Conservation (phyloP, 805 yeast species). For the Candida odintsovae region DNA sequence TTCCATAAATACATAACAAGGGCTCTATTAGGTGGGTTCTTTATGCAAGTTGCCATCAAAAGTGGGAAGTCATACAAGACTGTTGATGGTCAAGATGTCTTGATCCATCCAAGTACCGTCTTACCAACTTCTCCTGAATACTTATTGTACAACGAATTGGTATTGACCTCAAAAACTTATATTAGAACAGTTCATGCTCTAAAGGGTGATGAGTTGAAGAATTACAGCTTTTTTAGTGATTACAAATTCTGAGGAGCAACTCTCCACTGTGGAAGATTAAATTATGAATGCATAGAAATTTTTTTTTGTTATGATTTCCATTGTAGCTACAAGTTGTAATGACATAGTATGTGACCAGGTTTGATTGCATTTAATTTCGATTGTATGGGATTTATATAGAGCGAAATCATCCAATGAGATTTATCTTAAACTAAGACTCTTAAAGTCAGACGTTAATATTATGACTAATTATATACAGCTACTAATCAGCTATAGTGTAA, state of each 20-base stretch:
- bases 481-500: no score
- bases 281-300: background rate
- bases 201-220: slow-evolving; percentile 67
- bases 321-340: no score
- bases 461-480: no score
- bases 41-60: slow-evolving; percentile 97
- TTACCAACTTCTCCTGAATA: slow-evolving; percentile 86
- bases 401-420: no score
- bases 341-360: no score
- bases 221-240: slow-evolving; percentile 25
- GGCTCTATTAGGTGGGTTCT: slow-evolving; percentile 88
- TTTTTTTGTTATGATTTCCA: background rate
- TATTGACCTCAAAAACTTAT: slow-evolving; percentile 86
- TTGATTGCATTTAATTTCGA: no score
- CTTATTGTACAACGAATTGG: slow-evolving; percentile 94
- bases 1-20: slow-evolving; percentile 78
- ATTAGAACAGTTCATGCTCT: slow-evolving; percentile 90
- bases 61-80: slow-evolving; percentile 87
- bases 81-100: slow-evolving; percentile 92
- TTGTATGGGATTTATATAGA: no score
- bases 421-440: no score
- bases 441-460: no score
- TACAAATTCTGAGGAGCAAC: slow-evolving; percentile 18
- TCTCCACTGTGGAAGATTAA: background rate
- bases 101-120: slow-evolving; percentile 91